Percentiles rank a stretch among this genome's conserved stretches.
Evolutionary conservation across 139 green algal genomes (phyloP).

Genomic region (Zygnema circumcarinatum): DNA sequence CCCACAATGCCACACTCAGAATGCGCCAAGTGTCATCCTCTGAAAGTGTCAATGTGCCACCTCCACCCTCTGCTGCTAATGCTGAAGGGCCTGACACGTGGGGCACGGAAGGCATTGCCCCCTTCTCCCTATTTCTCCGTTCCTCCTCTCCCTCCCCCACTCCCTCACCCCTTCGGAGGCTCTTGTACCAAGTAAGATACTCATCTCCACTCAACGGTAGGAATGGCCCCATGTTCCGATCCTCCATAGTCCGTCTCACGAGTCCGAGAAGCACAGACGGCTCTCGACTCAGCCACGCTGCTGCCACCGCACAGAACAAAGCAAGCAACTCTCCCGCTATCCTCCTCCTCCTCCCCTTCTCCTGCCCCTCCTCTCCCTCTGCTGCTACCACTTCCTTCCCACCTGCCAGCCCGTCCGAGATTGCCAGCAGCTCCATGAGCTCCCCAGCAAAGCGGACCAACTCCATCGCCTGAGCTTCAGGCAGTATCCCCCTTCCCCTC

Average conservation of each 20-base stretch:
- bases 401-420: background rate
- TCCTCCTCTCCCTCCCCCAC: background rate
- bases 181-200: background rate
- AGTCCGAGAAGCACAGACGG: background rate
- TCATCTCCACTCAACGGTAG: background rate
- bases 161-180: background rate
- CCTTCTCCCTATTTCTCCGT: slow-evolving; percentile 14
- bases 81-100: too few species aligned
- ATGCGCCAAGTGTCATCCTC: slow-evolving; percentile 39
- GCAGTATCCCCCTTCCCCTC: background rate
- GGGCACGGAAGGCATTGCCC: too few species aligned
- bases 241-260: background rate
- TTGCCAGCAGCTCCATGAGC: slow-evolving; percentile 18
- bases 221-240: background rate
- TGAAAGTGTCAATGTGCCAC: background rate
- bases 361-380: slow-evolving; percentile 6
- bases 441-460: background rate
- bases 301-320: background rate
- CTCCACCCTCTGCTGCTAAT: background rate
- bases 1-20: slow-evolving; percentile 1
- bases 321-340: background rate
- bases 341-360: slow-evolving; percentile 13
- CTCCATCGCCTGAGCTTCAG: background rate
- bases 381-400: background rate
- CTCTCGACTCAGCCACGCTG: slow-evolving; percentile 1